Base-by-base conservation (phyloP, 2,329 filamentous ascomycete species). In the Drechmeria coniospora region DNA sequence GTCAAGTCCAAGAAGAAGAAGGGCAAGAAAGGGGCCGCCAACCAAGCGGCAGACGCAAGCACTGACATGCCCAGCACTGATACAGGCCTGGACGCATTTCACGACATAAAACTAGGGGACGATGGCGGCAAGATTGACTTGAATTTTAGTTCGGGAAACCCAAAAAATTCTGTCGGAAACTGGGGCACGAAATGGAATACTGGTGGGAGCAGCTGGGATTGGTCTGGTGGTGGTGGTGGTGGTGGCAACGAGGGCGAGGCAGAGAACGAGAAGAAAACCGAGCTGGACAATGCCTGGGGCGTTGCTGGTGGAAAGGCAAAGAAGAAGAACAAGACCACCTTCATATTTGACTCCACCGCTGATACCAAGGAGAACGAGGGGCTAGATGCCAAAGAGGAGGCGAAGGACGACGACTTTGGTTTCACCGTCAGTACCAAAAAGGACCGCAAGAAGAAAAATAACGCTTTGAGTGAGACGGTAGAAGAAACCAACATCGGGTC, bases 41-140 rank as follows among this genome's bases (percentile, higher is more conserved):
- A 35, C n/a, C 34, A 38, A 2, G 44, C 49, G 15, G 36, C 45
- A 8, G 46, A 41, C 12, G 35, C 40, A 11, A 43, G 47, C 13
- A 40, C 49, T 2, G 38, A 27, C 16, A 43, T 45, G 12, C 40
- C 47, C 3, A 41, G 38, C 11, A 40, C 45, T 14, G 61, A 59
- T 26, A 53, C 62, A 23, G 64, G 67, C 31, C 53, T 62, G n/a
- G 50, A 51, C 27, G 38, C 47, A 5, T 80, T 81, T 38, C 63
- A 79, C 24, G 74, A 81, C 16, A 71, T 83, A 37, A 78, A 71
- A 41, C 50, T 82, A 15, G 47, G 47, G n/a, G 65, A 74, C 37
- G 72, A 76, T 31, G 44, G 53, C 15, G 60, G 70, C 2, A 66
- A 68, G 30, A 44, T 72, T 5, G 67, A 74, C 35, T 44, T 72